Evolutionary conservation across 2,329 filamentous ascomycete species (phyloP), one percentile per base, ranked within the genome.

Genomic region (Niveomyces coronatus): DNA sequence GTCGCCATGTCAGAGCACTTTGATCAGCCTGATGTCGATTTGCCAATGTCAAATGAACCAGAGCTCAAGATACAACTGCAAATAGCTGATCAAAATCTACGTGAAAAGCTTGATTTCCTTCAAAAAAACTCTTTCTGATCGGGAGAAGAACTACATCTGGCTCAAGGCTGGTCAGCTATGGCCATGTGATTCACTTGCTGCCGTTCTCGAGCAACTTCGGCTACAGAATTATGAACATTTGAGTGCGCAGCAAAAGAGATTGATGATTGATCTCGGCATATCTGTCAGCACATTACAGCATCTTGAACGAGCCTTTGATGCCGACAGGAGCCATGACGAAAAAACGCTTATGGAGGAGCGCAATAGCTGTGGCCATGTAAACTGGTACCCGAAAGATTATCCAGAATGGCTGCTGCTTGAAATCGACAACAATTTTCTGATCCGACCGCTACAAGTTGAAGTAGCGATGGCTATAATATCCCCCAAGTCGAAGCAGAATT

Each of bases 351-450:
- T 46, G 2, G 65, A 71, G 4, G 73, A 79, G 42, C 45, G 53
- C 10, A 41, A 73, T 70, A 34, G 22, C 26, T 0, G 23, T n/a
- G 75, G 72, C 0, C 77, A 82, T 47, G 50, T 48, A 0, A 72
- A 76, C 20, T 82, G 78, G 78, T 49, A 61, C 3, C 68, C 74
- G 0, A n/a, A 51, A 0, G 55, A 72, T 0, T 53, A 67, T 22
- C 63, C 75, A 0, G 79, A 85, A 47, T 82, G 77, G 72, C 52
- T 85, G 0, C 58, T 85, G 0, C 54, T 85, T 0, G 79, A 85
- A 44, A 69, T 85, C 11, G 80, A 85, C 36, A 63, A 68, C 0
- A 67, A 81, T 41, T 53, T 85, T 3, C 60, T 79, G 19, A 75
- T 85, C 37, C 68, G 80, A 0, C 58, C 64, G 0, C 69, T 71